Evolutionary conservation across 169 alveolate species (phyloP), one percentile per base, ranked within the genome.

Genomic region (Cryptosporidium tyzzeri): DNA sequence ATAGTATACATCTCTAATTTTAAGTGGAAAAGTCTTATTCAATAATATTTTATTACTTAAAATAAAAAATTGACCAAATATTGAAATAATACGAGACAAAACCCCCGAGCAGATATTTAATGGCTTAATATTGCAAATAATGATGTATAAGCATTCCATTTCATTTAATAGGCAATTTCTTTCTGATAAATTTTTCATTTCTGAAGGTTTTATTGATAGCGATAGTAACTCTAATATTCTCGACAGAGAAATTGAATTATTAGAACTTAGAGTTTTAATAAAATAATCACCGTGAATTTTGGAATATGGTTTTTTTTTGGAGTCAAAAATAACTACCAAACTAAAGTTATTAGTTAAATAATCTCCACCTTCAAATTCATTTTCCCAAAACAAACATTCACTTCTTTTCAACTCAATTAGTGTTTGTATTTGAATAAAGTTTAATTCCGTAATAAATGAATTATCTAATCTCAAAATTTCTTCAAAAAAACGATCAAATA

Each of bases 401-500:
- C 44, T 62, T 48, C 45, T 80, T 80, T 65, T 59, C 39, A 65
- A 12, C 7, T 80, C 80, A 16, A 45, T 26, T 37, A 80, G 51
- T 7, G 65, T 44, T 14, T 29, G 21, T 45, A 41, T 14, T 41
- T 61, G 74, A 48, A 41, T 41, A 61, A 37, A 59, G 41, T 51
- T 48, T 0, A 71, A 21, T 50, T 48, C 48, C 21, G n/a, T 33
- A 8, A 2, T 12, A 7, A 0, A 59, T 16, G 4, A 2, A 69
- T 39, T 3, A 21, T 41, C 44, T 65, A 16, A 2, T 5, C 12
- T n/a, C 16, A 16, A 65, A 9, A 10, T 65, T 29, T 14, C 71
- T 65, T 37, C 50, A 31, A 65, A 65, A 45, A 39, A 33, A 51
- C 16, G 14, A 23, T 51, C 53, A 55, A 73, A 73, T 35, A 73